These are phyloP conservation scores for Fistulina hepatica DNA, from an alignment of 1,284 basidiomycete genomes.

Conservation along the genomic window DNA sequence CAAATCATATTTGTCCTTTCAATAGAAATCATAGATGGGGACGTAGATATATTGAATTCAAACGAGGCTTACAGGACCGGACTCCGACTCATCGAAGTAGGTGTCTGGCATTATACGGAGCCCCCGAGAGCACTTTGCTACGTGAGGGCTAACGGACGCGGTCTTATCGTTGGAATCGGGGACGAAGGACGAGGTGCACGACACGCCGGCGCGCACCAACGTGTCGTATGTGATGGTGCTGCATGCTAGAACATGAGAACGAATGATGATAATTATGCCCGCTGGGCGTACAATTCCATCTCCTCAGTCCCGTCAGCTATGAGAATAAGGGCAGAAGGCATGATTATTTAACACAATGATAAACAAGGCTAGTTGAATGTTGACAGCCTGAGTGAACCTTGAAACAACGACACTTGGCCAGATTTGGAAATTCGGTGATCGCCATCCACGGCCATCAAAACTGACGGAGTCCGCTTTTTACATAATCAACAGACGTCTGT, in stretches of 20 bases:
- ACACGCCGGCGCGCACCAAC: slow-evolving; percentile 62
- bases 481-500: no score
- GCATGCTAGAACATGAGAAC: slow-evolving; percentile 7
- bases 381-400: no score
- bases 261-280: not conserved
- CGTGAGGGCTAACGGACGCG: slow-evolving; percentile 25
- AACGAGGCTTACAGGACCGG: slow-evolving; percentile 33
- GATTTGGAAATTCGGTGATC: no score
- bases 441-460: no score
- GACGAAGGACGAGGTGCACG: slow-evolving; percentile 55
- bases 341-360: slow-evolving; percentile 17
- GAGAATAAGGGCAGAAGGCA: slow-evolving; percentile 57
- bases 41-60: not conserved
- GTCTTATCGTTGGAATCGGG: slow-evolving; percentile 26
- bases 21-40: not conserved
- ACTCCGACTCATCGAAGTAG: slow-evolving; percentile 34
- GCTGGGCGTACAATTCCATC: slow-evolving; percentile 66
- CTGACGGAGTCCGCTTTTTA: no score
- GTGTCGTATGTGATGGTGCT: slow-evolving; percentile 75
- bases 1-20: slow-evolving; percentile 51
- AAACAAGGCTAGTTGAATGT: no score
- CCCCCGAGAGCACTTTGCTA: slow-evolving; percentile 61
- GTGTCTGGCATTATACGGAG: slow-evolving; percentile 64
- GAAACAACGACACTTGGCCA: no score
- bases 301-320: slow-evolving; percentile 88